A percentile compares a stretch with the other conserved stretches of the same genome.
Evolutionary conservation across 1,284 basidiomycete species (phyloP).

Genomic region (Ceratobasidium papillatum): DNA sequence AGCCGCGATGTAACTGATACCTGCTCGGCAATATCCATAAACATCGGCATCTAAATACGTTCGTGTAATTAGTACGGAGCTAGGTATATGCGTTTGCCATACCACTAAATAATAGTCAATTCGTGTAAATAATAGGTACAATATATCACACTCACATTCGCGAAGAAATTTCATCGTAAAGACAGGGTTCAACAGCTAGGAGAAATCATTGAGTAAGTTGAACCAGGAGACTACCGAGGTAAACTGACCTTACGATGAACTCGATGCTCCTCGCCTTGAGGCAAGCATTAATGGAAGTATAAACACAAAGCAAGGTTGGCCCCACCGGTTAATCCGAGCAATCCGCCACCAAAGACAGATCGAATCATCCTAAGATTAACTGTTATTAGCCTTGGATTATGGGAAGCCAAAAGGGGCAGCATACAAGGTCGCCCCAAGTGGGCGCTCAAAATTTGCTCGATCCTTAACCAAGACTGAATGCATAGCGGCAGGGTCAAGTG

Average conservation of each 20-base stretch:
- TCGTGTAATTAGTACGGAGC: no score
- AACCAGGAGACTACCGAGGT: slow-evolving; percentile 50
- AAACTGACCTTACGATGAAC: slow-evolving; percentile 46
- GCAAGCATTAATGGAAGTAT: no score
- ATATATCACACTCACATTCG: slow-evolving; percentile 43
- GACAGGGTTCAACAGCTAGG: slow-evolving; percentile 60
- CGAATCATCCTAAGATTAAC: slow-evolving; percentile 42
- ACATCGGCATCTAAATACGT: slow-evolving; percentile 54
- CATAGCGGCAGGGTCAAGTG: slow-evolving; percentile 60
- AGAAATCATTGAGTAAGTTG: slow-evolving; percentile 55
- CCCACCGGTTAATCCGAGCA: slow-evolving; percentile 46
- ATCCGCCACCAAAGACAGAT: slow-evolving; percentile 53
- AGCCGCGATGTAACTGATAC: slow-evolving; percentile 47
- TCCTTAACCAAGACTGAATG: slow-evolving; percentile 60
- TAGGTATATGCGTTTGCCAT: not conserved
- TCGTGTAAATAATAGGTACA: not conserved
- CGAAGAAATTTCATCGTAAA: slow-evolving; percentile 61
- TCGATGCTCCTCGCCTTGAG: slow-evolving; percentile 23
- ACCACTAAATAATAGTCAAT: slow-evolving; percentile 21
- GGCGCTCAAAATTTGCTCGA: slow-evolving; percentile 61
- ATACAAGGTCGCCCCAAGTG: slow-evolving; percentile 61
- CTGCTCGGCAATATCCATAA: slow-evolving; percentile 59
- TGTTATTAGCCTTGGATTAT: slow-evolving; percentile 48
- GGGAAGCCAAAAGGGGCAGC: slow-evolving; percentile 3
- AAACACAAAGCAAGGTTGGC: no score